A percentile compares a stretch with the other conserved stretches of the same genome.
Evolutionary conservation across 352 stramenopile genomes (phyloP).

Genomic region (Pythium diclinum): DNA sequence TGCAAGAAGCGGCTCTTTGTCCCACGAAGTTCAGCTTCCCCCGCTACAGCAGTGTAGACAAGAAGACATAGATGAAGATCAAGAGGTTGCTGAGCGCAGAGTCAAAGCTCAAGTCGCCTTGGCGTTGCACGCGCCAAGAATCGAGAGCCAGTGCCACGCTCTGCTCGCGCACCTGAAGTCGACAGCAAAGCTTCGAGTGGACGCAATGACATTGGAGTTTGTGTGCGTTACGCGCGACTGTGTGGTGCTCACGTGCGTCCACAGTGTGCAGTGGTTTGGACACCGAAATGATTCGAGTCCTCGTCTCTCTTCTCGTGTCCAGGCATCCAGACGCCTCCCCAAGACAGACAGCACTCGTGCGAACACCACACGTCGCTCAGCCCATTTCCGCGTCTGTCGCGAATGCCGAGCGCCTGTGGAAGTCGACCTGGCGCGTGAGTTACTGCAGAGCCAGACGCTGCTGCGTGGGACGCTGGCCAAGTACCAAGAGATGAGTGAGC

Average conservation of each 20-base stretch:
- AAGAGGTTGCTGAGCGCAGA: too few species aligned
- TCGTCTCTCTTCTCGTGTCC: not conserved
- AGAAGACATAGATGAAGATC: not conserved
- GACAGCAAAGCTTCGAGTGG: not conserved
- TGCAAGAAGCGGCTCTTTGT: not conserved
- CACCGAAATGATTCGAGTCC: not conserved
- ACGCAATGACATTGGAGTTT: slow-evolving; percentile 9
- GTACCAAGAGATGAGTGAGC: slow-evolving; percentile 23
- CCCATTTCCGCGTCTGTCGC: slow-evolving; percentile 19
- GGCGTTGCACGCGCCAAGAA: not conserved
- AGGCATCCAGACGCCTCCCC: not conserved
- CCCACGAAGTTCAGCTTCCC: not conserved
- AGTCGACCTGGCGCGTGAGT: slow-evolving; percentile 33
- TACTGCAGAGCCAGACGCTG: slow-evolving; percentile 29
- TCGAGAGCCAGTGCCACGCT: slow-evolving; percentile 2
- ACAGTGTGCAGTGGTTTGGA: not conserved
- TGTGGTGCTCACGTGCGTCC: slow-evolving; percentile 5
- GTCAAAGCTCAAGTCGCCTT: too few species aligned
- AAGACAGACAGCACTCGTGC: not conserved
- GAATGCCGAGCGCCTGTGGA: slow-evolving; percentile 33
- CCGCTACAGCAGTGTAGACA: not conserved
- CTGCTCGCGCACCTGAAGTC: slow-evolving; percentile 2
- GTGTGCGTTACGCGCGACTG: not conserved
- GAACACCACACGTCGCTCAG: not conserved
- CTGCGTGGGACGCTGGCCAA: slow-evolving; percentile 28